These are phyloP conservation scores for Kregervanrija fluxuum DNA, from an alignment of 805 yeast genomes.

Conservation along the genomic window DNA sequence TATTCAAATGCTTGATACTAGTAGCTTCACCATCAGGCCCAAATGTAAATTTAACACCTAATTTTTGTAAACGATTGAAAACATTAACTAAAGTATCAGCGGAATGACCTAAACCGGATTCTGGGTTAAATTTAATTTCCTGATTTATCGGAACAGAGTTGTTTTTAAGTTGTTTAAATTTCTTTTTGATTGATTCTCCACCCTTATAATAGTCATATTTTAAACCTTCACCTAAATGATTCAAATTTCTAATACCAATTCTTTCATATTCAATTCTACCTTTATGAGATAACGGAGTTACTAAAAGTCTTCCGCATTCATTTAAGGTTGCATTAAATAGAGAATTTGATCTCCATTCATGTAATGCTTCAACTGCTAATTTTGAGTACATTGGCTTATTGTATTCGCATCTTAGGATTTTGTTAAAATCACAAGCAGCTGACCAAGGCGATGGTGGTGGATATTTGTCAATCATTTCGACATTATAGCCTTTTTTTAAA, in stretches of 20 bases:
- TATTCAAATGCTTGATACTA: conserved; percentile 2
- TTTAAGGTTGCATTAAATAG: conserved; percentile 25
- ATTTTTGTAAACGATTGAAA: conserved; percentile 17
- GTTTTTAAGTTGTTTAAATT: conserved; percentile 10
- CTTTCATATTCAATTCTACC: conserved; percentile 32
- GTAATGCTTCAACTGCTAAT: conserved; percentile 37
- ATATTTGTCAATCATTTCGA: conserved; percentile 31
- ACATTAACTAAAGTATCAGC: conserved; percentile 29
- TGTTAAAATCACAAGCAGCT: conserved; percentile 43
- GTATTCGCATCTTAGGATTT: conserved; percentile 43
- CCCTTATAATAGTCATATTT: conserved; percentile 22
- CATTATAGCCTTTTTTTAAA: conserved; percentile 21
- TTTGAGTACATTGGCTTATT: conserved; percentile 34
- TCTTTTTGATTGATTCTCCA: conserved; percentile 23
- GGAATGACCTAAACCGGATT: conserved; percentile 35
- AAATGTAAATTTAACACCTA: conserved; percentile 29
- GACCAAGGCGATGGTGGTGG: conserved; percentile 39
- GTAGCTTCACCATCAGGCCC: conserved; percentile 23
- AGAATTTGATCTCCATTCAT: conserved; percentile 29
- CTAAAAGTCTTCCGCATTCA: conserved; percentile 35
- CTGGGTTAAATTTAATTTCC: conserved; percentile 29
- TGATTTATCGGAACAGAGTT: conserved; percentile 10
- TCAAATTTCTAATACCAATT: conserved; percentile 27
- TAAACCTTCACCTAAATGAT: conserved; percentile 16
- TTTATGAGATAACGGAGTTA: conserved; percentile 25